Evolutionary conservation across 2,329 filamentous ascomycete species (phyloP), one percentile per base, ranked within the genome.

Genomic region (Botrytis medusae): DNA sequence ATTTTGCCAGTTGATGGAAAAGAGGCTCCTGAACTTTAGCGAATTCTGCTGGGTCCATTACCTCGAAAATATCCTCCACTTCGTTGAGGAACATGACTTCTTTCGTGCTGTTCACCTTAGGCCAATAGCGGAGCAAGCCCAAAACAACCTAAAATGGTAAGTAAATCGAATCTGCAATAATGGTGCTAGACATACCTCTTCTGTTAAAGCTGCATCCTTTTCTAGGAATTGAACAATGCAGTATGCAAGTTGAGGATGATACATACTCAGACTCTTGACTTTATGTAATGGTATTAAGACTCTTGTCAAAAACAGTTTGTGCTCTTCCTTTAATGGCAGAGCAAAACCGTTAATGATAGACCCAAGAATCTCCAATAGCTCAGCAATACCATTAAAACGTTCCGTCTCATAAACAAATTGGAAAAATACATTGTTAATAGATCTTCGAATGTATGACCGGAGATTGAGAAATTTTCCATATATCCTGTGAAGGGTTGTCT

Each of bases 381-480:
- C 96, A 4, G 96, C 96, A 80, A 99, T 98, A 71, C 96, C 96
- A 79, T 99, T 99, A 86, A 99, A 98, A 74, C 96, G 90, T 83
- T 99, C 96, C 6, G 96, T 99, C 84, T 99, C 96, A 82, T 99
- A 99, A 74, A 94, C 95, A 83, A 99, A 99, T 82, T 99, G 96
- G 88, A 99, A 99, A 85, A 99, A 99, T 79, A 99, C 96, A 81
- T 99, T 98, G 89, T 99, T 99, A 88, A 99, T 99, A 73, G 96
- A 99, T 79, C 96, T 91, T 81, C 96, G 90, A 81, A 99, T 99
- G 83, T 97, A 99, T 44, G 96, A 98, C 74, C 96, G 92, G 76
- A 99, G 87, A 82, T 99, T 99, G 79, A 99, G 88, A 84, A 99
- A 99, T 85, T 99, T 99, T 80, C 96, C 96, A 81, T 99, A 99